These are phyloP conservation scores for Ganoderma lingzhi DNA, from an alignment of 1,284 basidiomycete genomes.

Conservation along the genomic window DNA sequence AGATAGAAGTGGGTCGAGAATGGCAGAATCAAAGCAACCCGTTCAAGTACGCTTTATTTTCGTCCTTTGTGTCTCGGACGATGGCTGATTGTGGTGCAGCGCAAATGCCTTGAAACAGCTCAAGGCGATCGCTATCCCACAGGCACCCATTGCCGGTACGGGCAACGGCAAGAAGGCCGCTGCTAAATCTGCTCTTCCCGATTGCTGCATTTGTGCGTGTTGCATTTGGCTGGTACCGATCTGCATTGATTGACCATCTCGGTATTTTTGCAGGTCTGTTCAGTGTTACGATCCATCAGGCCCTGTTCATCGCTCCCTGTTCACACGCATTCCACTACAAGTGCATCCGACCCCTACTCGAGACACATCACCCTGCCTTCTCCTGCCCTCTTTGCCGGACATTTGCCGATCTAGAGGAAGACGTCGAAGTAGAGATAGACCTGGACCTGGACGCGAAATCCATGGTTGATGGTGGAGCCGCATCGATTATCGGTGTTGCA, in stretches of 20 bases:
- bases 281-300: constrained; percentile 93
- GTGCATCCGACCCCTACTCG: constrained; percentile 92
- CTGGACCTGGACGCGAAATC: constrained; percentile 49
- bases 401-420: constrained; percentile 95
- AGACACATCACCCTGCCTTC: constrained; percentile 91
- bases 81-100: constrained; percentile 45
- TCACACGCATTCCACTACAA: constrained; percentile 99
- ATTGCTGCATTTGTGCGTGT: constrained; percentile 92
- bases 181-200: constrained; percentile 72
- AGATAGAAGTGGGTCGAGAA: constrained; percentile 89
- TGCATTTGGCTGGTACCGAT: constrained; percentile 3
- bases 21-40: constrained; percentile 92
- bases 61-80: constrained; percentile 15
- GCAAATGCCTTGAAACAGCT: constrained; percentile 86
- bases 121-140: constrained; percentile 68
- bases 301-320: constrained; percentile 96
- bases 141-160: constrained; percentile 23
- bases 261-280: constrained; percentile 77
- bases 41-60: constrained; percentile 83
- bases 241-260: neutral
- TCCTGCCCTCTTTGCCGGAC: constrained; percentile 94
- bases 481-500: constrained; percentile 26
- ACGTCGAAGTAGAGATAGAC: constrained; percentile 93
- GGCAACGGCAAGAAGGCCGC: constrained; percentile 43
- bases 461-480: constrained; percentile 39